Evolutionary conservation across 2,329 filamentous ascomycete genomes (phyloP).

Genomic region (Nemania sp.): DNA sequence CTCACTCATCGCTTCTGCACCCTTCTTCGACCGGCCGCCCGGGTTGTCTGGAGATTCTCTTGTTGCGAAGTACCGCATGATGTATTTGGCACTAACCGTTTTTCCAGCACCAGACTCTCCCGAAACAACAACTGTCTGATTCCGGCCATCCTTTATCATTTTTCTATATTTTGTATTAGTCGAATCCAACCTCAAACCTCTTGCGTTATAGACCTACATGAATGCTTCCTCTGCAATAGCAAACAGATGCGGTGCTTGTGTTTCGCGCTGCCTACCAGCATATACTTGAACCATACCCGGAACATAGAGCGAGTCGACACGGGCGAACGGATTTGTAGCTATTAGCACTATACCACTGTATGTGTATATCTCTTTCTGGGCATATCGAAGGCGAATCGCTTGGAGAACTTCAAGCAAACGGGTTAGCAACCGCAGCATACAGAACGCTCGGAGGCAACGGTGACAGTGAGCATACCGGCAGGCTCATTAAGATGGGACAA

Average conservation of each 20-base stretch:
- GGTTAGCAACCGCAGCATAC: constrained; percentile 41
- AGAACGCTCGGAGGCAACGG: constrained; percentile 17
- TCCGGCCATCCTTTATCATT: constrained; percentile 95
- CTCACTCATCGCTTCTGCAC: constrained; percentile 88
- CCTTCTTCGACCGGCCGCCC: constrained; percentile 78
- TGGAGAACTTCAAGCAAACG: constrained; percentile 77
- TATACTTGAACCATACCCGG: constrained; percentile 99
- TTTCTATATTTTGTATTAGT: constrained; percentile 72
- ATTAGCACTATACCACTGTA: constrained; percentile 99
- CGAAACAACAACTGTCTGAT: constrained; percentile 99
- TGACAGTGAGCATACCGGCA: constrained; percentile 71
- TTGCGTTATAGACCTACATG: constrained; percentile 68
- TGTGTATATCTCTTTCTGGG: constrained; percentile 99
- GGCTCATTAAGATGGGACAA: constrained; percentile 98
- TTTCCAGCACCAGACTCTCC: constrained; percentile 99
- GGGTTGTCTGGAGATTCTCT: constrained; percentile 93
- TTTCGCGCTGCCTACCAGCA: constrained; percentile 94
- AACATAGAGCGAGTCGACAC: constrained; percentile 97
- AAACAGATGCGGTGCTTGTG: constrained; percentile 97
- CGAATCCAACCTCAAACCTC: constrained; percentile 9
- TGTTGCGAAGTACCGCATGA: constrained; percentile 99
- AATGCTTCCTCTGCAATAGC: constrained; percentile 99
- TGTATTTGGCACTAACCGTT: constrained; percentile 99
- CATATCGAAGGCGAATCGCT: constrained; percentile 95
- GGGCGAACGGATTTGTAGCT: constrained; percentile 96